Base-by-base conservation (phyloP, 2,329 filamentous ascomycete genomes). In the Fusarium kyushuense region DNA sequence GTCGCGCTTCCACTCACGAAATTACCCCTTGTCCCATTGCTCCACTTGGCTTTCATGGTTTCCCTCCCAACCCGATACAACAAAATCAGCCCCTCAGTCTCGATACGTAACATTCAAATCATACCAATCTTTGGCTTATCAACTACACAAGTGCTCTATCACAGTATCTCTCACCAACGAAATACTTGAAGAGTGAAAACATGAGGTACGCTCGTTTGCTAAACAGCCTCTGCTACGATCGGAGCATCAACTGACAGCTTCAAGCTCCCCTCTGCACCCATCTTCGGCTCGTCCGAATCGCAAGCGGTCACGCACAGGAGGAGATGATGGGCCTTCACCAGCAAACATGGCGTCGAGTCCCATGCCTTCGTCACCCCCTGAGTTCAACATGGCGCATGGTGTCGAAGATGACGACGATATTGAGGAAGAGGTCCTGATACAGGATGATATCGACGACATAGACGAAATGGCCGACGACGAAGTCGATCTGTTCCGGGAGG, bases 401-500 rank as follows among this genome's bases (percentile, higher is more conserved):
- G 85, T 83, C 32, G 90, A 92, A 63, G 89, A 92, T 43, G 86
- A 90, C 14, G 92, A 94, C 65, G 90, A 92, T 71, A 86, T 90
- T 38, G 85, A 93, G 56, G 89, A 91, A 51, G 90, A 93, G 51
- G 86, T 87, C 49, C 90, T 93, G 75, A 83, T 90, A 45, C 89
- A 93, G 69, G 89, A 90, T 68, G 90, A 91, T 70, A 84, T 90
- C 19, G 92, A 93, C 54, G 91, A 96, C 58, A 85, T 94, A 42
- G 93, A 96, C 72, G 92, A 94, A 76, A 88, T 89, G 83, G 91
- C 92, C 12, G 93, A 94, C 74, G 92, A 94, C 54, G 90, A 92
- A 58, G 87, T 96, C 64, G 91, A 94, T 74, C 84, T 92, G 36
- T 95, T 95, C 76, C 89, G 87, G 41, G 88, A 91, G 65, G 90